Evolutionary conservation across 495 filamentous ascomycete species (phyloP), one percentile per base, ranked within the genome.

Genomic region (Aspergillus funiculosus): DNA sequence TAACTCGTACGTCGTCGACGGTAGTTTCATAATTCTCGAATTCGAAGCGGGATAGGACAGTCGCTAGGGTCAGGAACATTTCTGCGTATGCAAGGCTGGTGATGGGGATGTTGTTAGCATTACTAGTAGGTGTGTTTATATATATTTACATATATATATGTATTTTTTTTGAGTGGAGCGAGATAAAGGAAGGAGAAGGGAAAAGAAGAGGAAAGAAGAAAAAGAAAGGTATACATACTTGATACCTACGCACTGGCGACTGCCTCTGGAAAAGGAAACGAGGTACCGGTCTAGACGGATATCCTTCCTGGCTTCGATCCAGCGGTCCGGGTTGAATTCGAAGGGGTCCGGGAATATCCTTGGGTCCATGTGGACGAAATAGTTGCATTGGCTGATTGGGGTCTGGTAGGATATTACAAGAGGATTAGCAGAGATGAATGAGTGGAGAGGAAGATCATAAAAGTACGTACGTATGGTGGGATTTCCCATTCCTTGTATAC

Each of bases 41-140:
- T 1, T 70, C 63, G 43, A 71, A 74, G 1, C 54, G 54, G 0
- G 66, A 51, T 5, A 71, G 44, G 1, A 76, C 22, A 0, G 42
- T 54, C 6, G 69, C 67, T 8, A 73, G 15, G 0, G 51, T 49
- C 15, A 73, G 39, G 36, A 64, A 73, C 2, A 73, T n/a, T 53
- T 72, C 68, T 6, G 69, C 66, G 32, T 62, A 68, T 0, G 71
- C 73, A n/a, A 73, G 44, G 36, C 66, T 73, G 26, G 18, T 5
- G n/a, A n/a, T n/a, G n/a, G n/a, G n/a, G n/a, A n/a, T 29, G 6
- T n/a, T n/a, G n/a, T n/a, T n/a, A n/a, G n/a, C n/a, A n/a, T n/a
- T n/a, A n/a, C n/a, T n/a, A n/a, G n/a, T n/a, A n/a, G n/a, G n/a
- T 6, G 5, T n/a, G 11, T 31, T 5, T 13, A 38, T 13, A 24